Evolutionary conservation across 495 filamentous ascomycete species (phyloP).

Genomic region (Lentithecium fluviatile): DNA sequence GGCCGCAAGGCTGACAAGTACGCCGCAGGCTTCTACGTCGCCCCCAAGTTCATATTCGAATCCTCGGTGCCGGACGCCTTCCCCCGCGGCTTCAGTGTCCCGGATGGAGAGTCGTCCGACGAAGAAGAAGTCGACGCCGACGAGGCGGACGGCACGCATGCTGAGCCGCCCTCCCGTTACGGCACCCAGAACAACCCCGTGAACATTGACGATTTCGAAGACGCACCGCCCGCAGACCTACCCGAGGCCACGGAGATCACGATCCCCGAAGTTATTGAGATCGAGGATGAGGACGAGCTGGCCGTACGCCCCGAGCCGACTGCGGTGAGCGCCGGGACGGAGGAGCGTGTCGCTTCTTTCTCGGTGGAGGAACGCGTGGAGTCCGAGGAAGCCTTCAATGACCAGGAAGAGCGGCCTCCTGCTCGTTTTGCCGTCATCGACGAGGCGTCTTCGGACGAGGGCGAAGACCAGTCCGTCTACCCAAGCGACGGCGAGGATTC

Average conservation of each 20-base stretch:
- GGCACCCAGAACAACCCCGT: slow-evolving; percentile 29
- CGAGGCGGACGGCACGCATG: slow-evolving; percentile 1
- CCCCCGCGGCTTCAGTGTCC: slow-evolving; percentile 21
- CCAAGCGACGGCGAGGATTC: slow-evolving; percentile 1
- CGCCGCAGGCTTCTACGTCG: slow-evolving; percentile 17
- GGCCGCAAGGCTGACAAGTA: neutral
- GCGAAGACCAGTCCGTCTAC: neutral
- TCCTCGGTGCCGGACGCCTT: neutral
- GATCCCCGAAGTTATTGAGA: slow-evolving; percentile 7
- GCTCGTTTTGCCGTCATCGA: no score
- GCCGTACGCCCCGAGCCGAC: neutral
- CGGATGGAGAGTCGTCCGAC: slow-evolving; percentile 15
- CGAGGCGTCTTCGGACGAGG: neutral
- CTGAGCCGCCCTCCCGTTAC: slow-evolving; percentile 2
- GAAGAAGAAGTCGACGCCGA: slow-evolving; percentile 13
- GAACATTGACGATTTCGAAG: slow-evolving; percentile 25
- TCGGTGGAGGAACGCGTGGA: no score
- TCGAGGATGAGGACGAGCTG: neutral
- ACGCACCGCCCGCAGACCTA: slow-evolving; percentile 1
- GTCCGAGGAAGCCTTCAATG: no score
- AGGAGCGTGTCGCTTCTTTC: no score
- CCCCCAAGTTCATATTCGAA: slow-evolving; percentile 30
- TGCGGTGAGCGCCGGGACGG: neutral
- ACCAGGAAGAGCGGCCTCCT: no score
- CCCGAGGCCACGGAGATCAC: no score